Percentiles rank a stretch among this genome's conserved stretches.
These are phyloP conservation scores for Podospora australis DNA, from an alignment of 495 filamentous ascomycete species.

Conservation along the genomic window DNA sequence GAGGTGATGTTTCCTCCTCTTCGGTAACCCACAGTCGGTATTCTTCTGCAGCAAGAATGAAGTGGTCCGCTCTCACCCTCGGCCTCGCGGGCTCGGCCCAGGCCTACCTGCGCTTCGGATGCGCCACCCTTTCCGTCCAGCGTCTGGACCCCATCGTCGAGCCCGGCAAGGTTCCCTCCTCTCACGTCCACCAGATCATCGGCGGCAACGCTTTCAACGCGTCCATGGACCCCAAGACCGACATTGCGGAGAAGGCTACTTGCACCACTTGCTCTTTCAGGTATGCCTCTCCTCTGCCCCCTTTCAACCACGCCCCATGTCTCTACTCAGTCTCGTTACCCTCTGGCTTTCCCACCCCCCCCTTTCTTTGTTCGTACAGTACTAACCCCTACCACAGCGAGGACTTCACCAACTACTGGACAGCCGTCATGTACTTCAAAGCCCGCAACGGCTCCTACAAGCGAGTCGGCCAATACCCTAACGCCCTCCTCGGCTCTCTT, in stretches of 20 bases:
- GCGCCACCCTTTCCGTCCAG: conserved; percentile 24
- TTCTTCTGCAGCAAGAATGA: conserved; percentile 5
- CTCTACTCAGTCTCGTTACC: background rate
- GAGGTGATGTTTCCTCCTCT: background rate
- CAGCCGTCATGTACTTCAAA: conserved; percentile 42
- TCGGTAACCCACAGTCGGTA: background rate
- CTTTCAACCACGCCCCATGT: too few relatives aligned
- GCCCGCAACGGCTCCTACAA: conserved; percentile 42
- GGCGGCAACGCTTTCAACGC: conserved; percentile 47
- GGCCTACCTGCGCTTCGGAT: conserved; percentile 13
- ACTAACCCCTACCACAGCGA: conserved; percentile 9
- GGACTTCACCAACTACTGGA: conserved; percentile 34
- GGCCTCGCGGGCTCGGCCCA: conserved; percentile 1
- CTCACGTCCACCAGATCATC: conserved; percentile 44
- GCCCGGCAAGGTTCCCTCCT: conserved; percentile 32
- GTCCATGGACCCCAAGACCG: conserved; percentile 35
- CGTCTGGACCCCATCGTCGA: conserved; percentile 41
- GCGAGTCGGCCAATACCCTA: conserved; percentile 28
- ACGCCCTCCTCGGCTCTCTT: conserved; percentile 34
- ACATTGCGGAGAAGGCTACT: conserved; percentile 34
- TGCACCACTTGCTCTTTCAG: conserved; percentile 21
- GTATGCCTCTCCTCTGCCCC: background rate
- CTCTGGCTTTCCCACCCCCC: background rate
- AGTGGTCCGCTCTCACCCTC: background rate
- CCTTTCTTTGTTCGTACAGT: background rate